Percentiles rank a stretch among this genome's conserved stretches.
Evolutionary conservation across 108 stramenopile genomes (phyloP).

Genomic region (Pseudonitzschia multistriata): DNA sequence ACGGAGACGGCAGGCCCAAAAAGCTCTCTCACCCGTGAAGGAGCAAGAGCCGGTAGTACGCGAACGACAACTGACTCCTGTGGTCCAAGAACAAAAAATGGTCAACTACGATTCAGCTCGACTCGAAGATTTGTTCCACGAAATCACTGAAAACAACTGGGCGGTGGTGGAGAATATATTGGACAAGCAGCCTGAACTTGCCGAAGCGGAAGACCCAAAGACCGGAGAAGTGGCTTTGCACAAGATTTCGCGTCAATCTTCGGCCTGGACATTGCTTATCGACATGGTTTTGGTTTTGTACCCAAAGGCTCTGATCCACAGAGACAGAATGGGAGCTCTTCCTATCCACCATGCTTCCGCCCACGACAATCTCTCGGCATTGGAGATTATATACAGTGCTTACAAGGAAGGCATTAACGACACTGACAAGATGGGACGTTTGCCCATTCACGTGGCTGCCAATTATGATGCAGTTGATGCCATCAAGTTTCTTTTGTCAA

Average conservation of each 20-base stretch:
- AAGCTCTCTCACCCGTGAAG: constrained; percentile 4
- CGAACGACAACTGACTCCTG: constrained; percentile 26
- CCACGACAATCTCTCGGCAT: constrained; percentile 74
- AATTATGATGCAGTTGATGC: constrained; percentile 84
- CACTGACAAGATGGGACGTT: constrained; percentile 70
- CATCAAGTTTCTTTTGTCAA: constrained; percentile 73
- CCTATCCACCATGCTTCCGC: constrained; percentile 87
- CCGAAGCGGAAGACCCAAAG: constrained; percentile 62
- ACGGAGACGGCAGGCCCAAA: not conserved
- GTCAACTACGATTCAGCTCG: constrained; percentile 25
- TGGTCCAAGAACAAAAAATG: not conserved
- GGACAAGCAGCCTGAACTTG: constrained; percentile 84
- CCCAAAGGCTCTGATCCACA: constrained; percentile 85
- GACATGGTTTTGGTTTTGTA: constrained; percentile 87
- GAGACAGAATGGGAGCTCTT: constrained; percentile 80
- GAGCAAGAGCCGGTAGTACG: constrained; percentile 4
- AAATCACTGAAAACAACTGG: constrained; percentile 84
- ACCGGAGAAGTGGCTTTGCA: constrained; percentile 83
- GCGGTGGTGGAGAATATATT: constrained; percentile 84
- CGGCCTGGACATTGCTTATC: constrained; percentile 82
- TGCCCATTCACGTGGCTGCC: constrained; percentile 86
- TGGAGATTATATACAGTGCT: constrained; percentile 85
- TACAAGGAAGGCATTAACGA: constrained; percentile 89
- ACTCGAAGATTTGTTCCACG: constrained; percentile 50
- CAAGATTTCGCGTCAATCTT: constrained; percentile 75